Evolutionary conservation across 2,329 filamentous ascomycete species (phyloP).

Genomic region (Massarina eburnea): DNA sequence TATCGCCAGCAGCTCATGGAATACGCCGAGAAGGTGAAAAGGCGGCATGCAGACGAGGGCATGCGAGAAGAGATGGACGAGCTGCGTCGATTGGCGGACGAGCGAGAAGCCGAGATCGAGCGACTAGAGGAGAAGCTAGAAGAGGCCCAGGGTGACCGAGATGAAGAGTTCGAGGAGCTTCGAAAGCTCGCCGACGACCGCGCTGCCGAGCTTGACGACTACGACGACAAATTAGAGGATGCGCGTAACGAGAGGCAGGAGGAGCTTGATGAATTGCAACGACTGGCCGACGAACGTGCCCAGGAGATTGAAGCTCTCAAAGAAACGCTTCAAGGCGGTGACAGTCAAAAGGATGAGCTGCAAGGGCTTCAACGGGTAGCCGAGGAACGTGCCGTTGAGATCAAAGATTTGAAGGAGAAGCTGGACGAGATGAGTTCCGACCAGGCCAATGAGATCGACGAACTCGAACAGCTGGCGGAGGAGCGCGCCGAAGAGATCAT

Average conservation of each 20-base stretch:
- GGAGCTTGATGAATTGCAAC: constrained; percentile 36
- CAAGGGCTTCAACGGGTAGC: constrained; percentile 14
- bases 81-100: constrained; percentile 48
- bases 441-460: constrained; percentile 45
- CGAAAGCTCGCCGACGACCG: constrained; percentile 26
- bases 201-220: constrained; percentile 34
- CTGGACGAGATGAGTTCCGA: constrained; percentile 6
- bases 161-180: constrained; percentile 40
- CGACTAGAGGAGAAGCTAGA: constrained; percentile 38
- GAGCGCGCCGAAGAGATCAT: constrained; percentile 45
- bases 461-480: constrained; percentile 53
- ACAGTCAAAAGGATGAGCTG: constrained; percentile 15
- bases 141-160: constrained; percentile 29
- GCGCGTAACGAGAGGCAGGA: constrained; percentile 21
- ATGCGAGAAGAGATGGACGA: constrained; percentile 64
- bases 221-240: constrained; percentile 40
- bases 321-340: constrained; percentile 27
- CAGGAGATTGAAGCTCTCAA: constrained; percentile 39
- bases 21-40: constrained; percentile 78
- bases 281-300: constrained; percentile 32
- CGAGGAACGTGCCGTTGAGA: constrained; percentile 18
- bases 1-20: constrained; percentile 82
- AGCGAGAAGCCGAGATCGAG: constrained; percentile 42
- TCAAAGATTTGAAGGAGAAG: constrained; percentile 29
- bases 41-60: constrained; percentile 71